Evolutionary conservation across 2,329 filamentous ascomycete genomes (phyloP).

Genomic region (Pyrenophora seminiperda): DNA sequence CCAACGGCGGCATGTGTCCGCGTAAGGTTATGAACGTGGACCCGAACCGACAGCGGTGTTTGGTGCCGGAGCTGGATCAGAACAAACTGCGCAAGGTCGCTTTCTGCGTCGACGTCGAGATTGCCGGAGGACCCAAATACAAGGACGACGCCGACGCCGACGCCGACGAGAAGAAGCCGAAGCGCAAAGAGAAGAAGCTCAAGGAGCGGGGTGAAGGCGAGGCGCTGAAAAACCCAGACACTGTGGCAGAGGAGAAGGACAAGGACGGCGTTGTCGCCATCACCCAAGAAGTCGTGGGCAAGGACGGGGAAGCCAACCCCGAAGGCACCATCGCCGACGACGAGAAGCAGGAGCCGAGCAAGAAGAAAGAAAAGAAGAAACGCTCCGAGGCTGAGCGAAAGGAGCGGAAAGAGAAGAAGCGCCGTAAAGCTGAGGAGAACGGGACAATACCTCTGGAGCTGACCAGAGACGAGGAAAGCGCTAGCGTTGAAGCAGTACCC

Average conservation of each 20-base stretch:
- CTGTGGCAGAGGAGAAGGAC: slow-evolving; percentile 61
- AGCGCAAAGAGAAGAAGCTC: slow-evolving; percentile 59
- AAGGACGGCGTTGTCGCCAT: slow-evolving; percentile 50
- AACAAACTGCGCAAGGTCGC: slow-evolving; percentile 84
- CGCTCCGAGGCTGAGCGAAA: slow-evolving; percentile 91
- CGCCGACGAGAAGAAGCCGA: slow-evolving; percentile 54
- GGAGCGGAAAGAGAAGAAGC: slow-evolving; percentile 86
- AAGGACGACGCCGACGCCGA: slow-evolving; percentile 66
- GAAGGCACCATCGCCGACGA: slow-evolving; percentile 43
- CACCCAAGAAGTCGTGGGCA: slow-evolving; percentile 48
- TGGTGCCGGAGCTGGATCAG: slow-evolving; percentile 77
- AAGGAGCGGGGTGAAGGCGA: slow-evolving; percentile 75
- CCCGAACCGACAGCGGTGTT: slow-evolving; percentile 75
- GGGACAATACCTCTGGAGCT: slow-evolving; percentile 86
- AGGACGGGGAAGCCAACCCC: slow-evolving; percentile 50
- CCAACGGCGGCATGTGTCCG: slow-evolving; percentile 74
- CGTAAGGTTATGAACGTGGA: slow-evolving; percentile 86
- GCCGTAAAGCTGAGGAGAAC: slow-evolving; percentile 83
- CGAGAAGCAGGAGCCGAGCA: slow-evolving; percentile 53
- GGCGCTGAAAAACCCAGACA: slow-evolving; percentile 70
- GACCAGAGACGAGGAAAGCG: slow-evolving; percentile 65
- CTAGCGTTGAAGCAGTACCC: slow-evolving; percentile 25
- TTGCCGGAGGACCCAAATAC: slow-evolving; percentile 84
- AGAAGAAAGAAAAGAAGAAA: slow-evolving; percentile 96
- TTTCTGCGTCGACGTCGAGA: slow-evolving; percentile 97